A percentile compares a stretch with the other conserved stretches of the same genome.
phyloP scores from a whole-genome alignment of 2,329 filamentous ascomycete species.

The Hymenoscyphus linearis region DNA sequence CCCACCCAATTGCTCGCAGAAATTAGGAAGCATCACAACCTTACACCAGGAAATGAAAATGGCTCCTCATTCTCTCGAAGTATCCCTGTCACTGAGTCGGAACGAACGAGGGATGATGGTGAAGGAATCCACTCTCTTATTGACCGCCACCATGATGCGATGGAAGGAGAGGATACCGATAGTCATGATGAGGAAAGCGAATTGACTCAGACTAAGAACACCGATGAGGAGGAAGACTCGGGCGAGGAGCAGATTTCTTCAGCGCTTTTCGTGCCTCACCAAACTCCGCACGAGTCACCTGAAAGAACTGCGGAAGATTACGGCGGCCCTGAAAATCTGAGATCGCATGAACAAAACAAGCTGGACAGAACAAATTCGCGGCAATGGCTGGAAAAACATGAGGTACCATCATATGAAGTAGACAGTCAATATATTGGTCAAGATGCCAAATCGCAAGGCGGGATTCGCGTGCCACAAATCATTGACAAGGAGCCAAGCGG shows the following conservation, averaged over 20 bases:
- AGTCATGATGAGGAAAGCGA: constrained; percentile 38
- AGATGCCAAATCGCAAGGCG: constrained; percentile 16
- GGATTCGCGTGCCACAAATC: neutral
- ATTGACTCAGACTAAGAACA: constrained; percentile 17
- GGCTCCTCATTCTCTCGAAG: constrained; percentile 31
- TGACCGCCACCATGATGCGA: neutral
- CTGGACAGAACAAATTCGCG: constrained; percentile 28
- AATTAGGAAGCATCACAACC: constrained; percentile 30
- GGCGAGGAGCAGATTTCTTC: constrained; percentile 85
- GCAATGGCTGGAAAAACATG: constrained; percentile 32
- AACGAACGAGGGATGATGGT: constrained; percentile 18
- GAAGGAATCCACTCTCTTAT: constrained; percentile 6
- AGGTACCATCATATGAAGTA: constrained; percentile 35
- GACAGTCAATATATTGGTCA: constrained; percentile 18
- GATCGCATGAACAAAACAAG: constrained; percentile 11
- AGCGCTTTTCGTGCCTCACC: constrained; percentile 75
- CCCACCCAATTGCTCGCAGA: constrained; percentile 30
- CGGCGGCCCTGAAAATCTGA: constrained; percentile 9
- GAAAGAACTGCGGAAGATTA: constrained; percentile 27
- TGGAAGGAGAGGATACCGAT: constrained; percentile 3
- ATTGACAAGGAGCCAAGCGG: neutral
- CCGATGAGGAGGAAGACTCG: constrained; percentile 51
- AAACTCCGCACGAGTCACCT: constrained; percentile 43
- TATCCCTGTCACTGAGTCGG: constrained; percentile 28
- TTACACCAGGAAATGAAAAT: constrained; percentile 28